Percentiles rank a stretch among this genome's conserved stretches.
Evolutionary conservation across 2,329 filamentous ascomycete genomes (phyloP).

Genomic region (Aspergillus sclerotialis): DNA sequence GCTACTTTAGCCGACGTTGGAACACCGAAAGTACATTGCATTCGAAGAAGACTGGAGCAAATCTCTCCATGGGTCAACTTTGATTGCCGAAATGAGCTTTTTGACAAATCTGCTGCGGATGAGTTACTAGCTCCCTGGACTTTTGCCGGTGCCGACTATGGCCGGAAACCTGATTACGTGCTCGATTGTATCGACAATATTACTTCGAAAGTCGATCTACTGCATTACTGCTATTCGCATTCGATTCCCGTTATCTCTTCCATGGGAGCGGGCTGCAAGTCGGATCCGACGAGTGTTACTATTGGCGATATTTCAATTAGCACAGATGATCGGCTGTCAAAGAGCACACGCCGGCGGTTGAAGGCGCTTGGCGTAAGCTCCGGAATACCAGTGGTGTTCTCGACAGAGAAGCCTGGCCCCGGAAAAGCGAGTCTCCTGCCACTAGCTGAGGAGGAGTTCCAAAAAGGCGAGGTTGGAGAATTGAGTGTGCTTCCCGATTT

Average conservation of each 20-base stretch:
- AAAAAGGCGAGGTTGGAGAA: constrained; percentile 78
- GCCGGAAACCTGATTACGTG: constrained; percentile 70
- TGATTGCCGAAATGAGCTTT: constrained; percentile 79
- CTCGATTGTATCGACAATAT: constrained; percentile 99
- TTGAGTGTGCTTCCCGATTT: constrained; percentile 88
- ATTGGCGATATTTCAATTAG: constrained; percentile 86
- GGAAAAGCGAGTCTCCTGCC: constrained; percentile 89
- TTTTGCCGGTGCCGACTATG: constrained; percentile 35
- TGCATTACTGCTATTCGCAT: constrained; percentile 79
- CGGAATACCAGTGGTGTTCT: constrained; percentile 88
- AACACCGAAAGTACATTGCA: constrained; percentile 80
- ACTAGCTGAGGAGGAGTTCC: constrained; percentile 77
- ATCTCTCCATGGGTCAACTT: constrained; percentile 89
- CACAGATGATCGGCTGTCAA: constrained; percentile 81
- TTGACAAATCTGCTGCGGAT: constrained; percentile 60
- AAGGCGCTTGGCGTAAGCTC: constrained; percentile 69
- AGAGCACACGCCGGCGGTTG: constrained; percentile 71
- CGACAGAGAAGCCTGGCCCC: constrained; percentile 79
- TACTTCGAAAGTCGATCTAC: constrained; percentile 83
- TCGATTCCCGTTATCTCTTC: constrained; percentile 78
- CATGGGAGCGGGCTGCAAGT: constrained; percentile 96
- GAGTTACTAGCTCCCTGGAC: constrained; percentile 62
- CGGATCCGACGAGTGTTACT: constrained; percentile 72
- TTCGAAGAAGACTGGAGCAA: constrained; percentile 72
- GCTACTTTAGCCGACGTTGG: constrained; percentile 92